Conservation (phyloP, 148 eudicot species). For the Pharnaceum exiguum region DNA sequence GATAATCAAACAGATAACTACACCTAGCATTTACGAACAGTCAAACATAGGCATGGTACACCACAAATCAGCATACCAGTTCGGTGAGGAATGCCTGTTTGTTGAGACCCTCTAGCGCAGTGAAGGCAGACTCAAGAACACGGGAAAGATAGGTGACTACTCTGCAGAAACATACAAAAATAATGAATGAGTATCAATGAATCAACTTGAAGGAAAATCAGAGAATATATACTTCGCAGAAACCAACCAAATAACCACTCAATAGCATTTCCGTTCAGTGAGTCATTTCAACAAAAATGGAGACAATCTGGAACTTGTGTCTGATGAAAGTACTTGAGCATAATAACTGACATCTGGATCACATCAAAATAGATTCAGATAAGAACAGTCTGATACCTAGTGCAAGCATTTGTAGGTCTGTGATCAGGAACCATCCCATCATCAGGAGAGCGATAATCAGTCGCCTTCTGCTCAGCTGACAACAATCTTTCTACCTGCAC, state of each 20-base stretch:
- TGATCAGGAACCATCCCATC: conserved; percentile 93
- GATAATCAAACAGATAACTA: too few relatives aligned
- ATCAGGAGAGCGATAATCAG: conserved; percentile 88
- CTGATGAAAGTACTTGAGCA: too few relatives aligned
- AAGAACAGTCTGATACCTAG: conserved; percentile 44
- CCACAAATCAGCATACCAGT: conserved; percentile 50
- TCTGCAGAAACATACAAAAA: conserved; percentile 34
- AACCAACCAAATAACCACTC: too few relatives aligned
- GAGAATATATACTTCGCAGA: too few relatives aligned
- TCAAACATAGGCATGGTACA: too few relatives aligned
- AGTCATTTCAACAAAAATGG: too few relatives aligned
- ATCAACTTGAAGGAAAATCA: neutral
- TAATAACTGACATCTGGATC: neutral
- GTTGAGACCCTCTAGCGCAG: conserved; percentile 94
- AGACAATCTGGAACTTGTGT: too few relatives aligned
- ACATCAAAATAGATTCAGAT: neutral
- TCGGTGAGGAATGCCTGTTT: conserved; percentile 96
- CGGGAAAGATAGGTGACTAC: conserved; percentile 95
- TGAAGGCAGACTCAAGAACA: conserved; percentile 91
- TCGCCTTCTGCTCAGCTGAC: conserved; percentile 87
- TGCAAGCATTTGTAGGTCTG: conserved; percentile 90
- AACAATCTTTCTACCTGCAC: conserved; percentile 80
- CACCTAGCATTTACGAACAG: too few relatives aligned
- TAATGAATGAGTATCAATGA: neutral
- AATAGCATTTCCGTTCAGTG: too few relatives aligned